Conservation (phyloP, 2,329 filamentous ascomycete species). For the Cordyceps pruinosa region DNA sequence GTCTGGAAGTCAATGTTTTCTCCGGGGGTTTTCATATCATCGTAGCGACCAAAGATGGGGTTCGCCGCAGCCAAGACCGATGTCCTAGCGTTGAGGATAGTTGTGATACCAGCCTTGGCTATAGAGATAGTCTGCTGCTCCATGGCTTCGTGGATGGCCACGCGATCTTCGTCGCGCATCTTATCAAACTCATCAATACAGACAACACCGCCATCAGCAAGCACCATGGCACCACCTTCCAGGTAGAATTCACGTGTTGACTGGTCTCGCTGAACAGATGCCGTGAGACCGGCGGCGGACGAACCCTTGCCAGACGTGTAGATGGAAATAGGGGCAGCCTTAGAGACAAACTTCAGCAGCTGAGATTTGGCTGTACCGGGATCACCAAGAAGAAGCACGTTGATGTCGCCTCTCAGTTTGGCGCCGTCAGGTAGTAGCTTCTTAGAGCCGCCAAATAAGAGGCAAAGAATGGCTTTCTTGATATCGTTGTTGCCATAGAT, state of each 20-base stretch:
- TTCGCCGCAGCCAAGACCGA: slow-evolving; percentile 94
- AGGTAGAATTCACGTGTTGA: slow-evolving; percentile 94
- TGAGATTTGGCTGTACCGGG: slow-evolving; percentile 98
- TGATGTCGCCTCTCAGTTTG: slow-evolving; percentile 96
- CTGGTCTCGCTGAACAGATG: slow-evolving; percentile 89
- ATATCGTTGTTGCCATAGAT: slow-evolving; percentile 96
- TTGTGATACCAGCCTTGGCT: slow-evolving; percentile 96
- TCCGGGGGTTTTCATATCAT: slow-evolving; percentile 93
- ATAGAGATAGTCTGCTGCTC: slow-evolving; percentile 99
- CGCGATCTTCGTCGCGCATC: slow-evolving; percentile 96
- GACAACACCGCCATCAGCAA: slow-evolving; percentile 92
- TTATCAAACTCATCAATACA: slow-evolving; percentile 99
- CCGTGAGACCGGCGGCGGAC: slow-evolving; percentile 92
- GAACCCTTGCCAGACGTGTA: slow-evolving; percentile 99
- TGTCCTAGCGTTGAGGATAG: slow-evolving; percentile 91
- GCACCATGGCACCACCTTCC: slow-evolving; percentile 96
- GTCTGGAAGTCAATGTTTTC: slow-evolving; percentile 99
- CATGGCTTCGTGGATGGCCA: slow-evolving; percentile 99
- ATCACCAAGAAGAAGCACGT: slow-evolving; percentile 91
- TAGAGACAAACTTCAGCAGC: slow-evolving; percentile 93
- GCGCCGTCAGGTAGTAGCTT: slow-evolving; percentile 97
- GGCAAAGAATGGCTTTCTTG: slow-evolving; percentile 92
- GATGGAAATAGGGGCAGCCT: slow-evolving; percentile 91
- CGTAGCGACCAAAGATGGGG: slow-evolving; percentile 94
- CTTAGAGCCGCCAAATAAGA: slow-evolving; percentile 90